Conservation (phyloP, 805 yeast genomes). For the Hanseniaspora valbyensis region DNA sequence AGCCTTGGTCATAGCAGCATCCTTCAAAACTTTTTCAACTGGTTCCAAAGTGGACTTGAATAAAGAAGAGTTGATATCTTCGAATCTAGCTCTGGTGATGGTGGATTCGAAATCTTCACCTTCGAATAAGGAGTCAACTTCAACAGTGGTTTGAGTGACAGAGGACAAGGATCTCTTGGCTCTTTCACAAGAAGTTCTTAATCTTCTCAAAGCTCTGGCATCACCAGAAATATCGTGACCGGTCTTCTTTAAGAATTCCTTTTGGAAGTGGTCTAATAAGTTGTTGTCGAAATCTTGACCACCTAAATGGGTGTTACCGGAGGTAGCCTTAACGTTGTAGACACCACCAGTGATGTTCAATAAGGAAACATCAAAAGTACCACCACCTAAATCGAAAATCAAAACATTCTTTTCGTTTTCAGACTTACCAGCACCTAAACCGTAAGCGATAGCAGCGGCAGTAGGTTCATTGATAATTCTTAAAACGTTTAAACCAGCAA, state of each 20-base stretch:
- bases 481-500: constrained; percentile 66
- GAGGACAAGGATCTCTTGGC: constrained; percentile 97
- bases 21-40: constrained; percentile 90
- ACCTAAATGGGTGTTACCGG: constrained; percentile 99
- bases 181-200: constrained; percentile 98
- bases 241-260: constrained; percentile 91
- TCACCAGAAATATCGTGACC: constrained; percentile 81
- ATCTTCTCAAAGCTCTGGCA: constrained; percentile 94
- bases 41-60: constrained; percentile 92
- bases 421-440: constrained; percentile 82
- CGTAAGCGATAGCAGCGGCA: constrained; percentile 98
- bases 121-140: constrained; percentile 86
- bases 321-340: constrained; percentile 93
- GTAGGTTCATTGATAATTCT: constrained; percentile 76
- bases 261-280: constrained; percentile 83
- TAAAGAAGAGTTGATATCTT: constrained; percentile 83
- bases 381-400: constrained; percentile 96
- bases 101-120: constrained; percentile 93
- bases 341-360: constrained; percentile 91
- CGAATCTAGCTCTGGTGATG: constrained; percentile 96
- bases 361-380: constrained; percentile 94
- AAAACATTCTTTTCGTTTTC: constrained; percentile 77
- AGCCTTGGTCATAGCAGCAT: constrained; percentile 73
- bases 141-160: constrained; percentile 90
- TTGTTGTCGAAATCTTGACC: constrained; percentile 98